Evolutionary conservation across 306 rosid species (phyloP).

Genomic region (Malus sylvestris): DNA sequence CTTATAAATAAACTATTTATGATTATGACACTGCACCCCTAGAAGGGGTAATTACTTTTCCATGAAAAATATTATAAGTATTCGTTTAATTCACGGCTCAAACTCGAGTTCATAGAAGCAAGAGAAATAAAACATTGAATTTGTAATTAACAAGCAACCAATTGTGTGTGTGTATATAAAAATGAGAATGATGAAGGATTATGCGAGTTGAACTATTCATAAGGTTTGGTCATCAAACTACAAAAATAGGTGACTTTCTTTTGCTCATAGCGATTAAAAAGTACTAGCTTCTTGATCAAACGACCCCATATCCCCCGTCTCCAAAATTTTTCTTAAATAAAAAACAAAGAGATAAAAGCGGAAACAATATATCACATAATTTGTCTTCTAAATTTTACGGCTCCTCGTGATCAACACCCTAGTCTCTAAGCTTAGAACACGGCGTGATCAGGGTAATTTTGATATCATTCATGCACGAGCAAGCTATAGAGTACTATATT

Average conservation of each 20-base stretch:
- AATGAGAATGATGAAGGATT: too few relatives aligned
- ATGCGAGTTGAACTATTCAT: too few relatives aligned
- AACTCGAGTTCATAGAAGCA: background rate
- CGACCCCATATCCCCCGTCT: too few relatives aligned
- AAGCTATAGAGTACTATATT: background rate
- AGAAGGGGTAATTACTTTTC: background rate
- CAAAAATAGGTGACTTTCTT: too few relatives aligned
- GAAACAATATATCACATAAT: background rate
- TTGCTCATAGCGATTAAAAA: too few relatives aligned
- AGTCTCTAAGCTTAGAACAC: background rate
- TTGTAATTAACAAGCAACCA: background rate
- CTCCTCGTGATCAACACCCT: background rate
- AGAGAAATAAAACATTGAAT: background rate
- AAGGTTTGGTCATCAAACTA: too few relatives aligned
- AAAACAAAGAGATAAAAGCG: too few relatives aligned
- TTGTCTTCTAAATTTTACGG: background rate
- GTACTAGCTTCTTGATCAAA: too few relatives aligned
- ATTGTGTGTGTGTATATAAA: background rate
- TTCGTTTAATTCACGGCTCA: background rate
- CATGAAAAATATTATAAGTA: background rate
- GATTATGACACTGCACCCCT: background rate
- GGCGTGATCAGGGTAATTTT: slow-evolving; percentile 18
- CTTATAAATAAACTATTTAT: background rate
- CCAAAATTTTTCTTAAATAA: too few relatives aligned
- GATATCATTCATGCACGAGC: too few relatives aligned